Percentiles rank a stretch among this genome's conserved stretches.
Conservation (phyloP, 2,329 filamentous ascomycete species). For the Pseudogymnoascus sp. region DNA sequence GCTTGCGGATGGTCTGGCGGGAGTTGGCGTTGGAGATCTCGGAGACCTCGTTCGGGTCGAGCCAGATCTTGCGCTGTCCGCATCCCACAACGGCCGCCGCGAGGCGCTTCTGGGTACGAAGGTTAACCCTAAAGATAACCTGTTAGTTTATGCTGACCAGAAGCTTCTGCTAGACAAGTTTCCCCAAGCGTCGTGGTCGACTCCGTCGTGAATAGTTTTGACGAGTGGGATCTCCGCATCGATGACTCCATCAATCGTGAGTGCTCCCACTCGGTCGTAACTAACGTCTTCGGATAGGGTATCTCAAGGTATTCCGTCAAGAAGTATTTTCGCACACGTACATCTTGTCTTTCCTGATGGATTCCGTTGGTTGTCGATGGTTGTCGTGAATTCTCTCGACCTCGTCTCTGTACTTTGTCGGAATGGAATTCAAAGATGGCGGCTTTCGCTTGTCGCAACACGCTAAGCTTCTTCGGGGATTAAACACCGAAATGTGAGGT, state of each 20-base stretch:
- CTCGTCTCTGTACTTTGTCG: slow-evolving; percentile 7
- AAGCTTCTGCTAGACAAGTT: not conserved
- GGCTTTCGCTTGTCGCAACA: not conserved
- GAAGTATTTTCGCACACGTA: slow-evolving; percentile 9
- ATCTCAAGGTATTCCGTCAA: slow-evolving; percentile 2
- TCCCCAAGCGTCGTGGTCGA: not conserved
- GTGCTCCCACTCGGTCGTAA: slow-evolving; percentile 5
- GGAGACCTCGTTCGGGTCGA: slow-evolving; percentile 97
- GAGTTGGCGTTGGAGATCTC: slow-evolving; percentile 99
- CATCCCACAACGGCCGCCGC: slow-evolving; percentile 97
- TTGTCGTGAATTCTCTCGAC: slow-evolving; percentile 10
- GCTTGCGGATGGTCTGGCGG: slow-evolving; percentile 98
- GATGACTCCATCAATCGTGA: slow-evolving; percentile 7
- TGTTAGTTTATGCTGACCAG: not conserved
- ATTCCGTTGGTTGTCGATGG: slow-evolving; percentile 9
- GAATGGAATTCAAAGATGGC: slow-evolving; percentile 8
- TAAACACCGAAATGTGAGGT: not conserved
- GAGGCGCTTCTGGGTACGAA: slow-evolving; percentile 99
- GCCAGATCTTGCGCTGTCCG: slow-evolving; percentile 99
- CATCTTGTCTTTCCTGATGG: slow-evolving; percentile 10
- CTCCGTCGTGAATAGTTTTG: slow-evolving; percentile 1
- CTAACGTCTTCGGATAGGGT: not conserved
- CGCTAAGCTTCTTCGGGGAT: slow-evolving; percentile 3
- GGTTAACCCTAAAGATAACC: slow-evolving; percentile 72
- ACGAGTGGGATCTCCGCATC: slow-evolving; percentile 2